Conservation (phyloP, 73 alveolate genomes). For the Tetrahymena borealis region DNA sequence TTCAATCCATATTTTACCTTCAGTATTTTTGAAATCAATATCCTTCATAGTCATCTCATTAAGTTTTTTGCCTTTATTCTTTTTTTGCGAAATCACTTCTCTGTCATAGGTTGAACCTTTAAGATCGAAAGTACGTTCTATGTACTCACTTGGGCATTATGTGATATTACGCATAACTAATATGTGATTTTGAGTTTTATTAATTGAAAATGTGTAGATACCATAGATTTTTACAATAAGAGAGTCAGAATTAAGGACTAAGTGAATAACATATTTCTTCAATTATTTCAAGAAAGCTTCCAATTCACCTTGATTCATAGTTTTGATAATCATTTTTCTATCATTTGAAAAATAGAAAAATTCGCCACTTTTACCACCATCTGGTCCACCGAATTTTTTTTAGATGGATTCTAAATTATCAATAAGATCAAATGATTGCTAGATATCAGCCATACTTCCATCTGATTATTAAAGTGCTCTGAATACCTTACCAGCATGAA, state of each 20-base stretch:
- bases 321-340: constrained; percentile 82
- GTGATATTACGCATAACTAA: constrained; percentile 84
- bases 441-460: constrained; percentile 9
- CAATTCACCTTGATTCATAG: constrained; percentile 80
- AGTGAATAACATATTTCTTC: constrained; percentile 55
- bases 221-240: constrained; percentile 88
- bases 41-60: constrained; percentile 74
- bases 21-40: constrained; percentile 57
- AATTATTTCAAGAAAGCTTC: constrained; percentile 61
- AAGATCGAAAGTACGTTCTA: constrained; percentile 79
- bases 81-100: constrained; percentile 53
- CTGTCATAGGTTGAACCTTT: constrained; percentile 87
- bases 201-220: constrained; percentile 74
- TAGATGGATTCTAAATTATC: constrained; percentile 46
- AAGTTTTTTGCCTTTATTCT: constrained; percentile 64
- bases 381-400: constrained; percentile 33
- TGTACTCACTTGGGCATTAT: constrained; percentile 65
- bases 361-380: constrained; percentile 90
- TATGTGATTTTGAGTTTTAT: constrained; percentile 62
- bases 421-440: constrained; percentile 24
- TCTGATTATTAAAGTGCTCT: neutral
- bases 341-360: constrained; percentile 93
- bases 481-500: neutral
- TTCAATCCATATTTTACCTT: constrained; percentile 39
- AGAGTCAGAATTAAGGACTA: constrained; percentile 55